Evolutionary conservation across 83 land plant genomes (phyloP), one percentile per base, ranked within the genome.

Genomic region (Picea mariana): DNA sequence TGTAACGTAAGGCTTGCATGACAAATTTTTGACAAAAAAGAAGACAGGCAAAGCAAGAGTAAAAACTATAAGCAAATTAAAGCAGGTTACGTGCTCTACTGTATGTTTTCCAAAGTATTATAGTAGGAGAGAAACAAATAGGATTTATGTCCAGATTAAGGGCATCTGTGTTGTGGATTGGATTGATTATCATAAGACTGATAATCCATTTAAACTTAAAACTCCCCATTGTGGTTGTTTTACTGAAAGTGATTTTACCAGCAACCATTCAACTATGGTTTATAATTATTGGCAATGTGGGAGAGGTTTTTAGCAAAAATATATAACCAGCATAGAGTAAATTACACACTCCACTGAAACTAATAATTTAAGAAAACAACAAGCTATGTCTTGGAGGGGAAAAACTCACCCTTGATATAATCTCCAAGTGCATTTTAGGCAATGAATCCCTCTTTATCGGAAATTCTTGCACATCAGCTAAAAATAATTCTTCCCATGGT

Each of bases 401-500:
- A 31, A 16, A 62, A 24, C 58, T 52, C 16, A 93, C 95, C 93
- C 90, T 87, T 18, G 23, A 44, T 21, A 84, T 91, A 23, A 82
- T 47, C 15, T 87, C 73, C 59, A 81, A 75, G 67, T 89, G 84
- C 52, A 93, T 60, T 6, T 85, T 77, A 44, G 93, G 91, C 38
- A 77, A n/a, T 40, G 82, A 65, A 59, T 71, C 67, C 89, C 81
- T 87, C 58, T 83, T 84, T 34, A 94, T 72, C 5, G 92, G 92
- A 38, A 92, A 77, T 55, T 92, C 91, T 58, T 89, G 83, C 61
- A 94, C 68, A 23, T 90, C 89, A 72, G 88, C 87, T 72, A 92
- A 75, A 84, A 94, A 94, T 83, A 87, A 89, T 59, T 91, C 88
- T 83, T 94, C 95, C 93, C 93, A 94, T 16, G 95, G 95, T 34